Evolutionary conservation across 441 rosid species (phyloP), one percentile per base, ranked within the genome.

Genomic region (Adansonia grandidieri): DNA sequence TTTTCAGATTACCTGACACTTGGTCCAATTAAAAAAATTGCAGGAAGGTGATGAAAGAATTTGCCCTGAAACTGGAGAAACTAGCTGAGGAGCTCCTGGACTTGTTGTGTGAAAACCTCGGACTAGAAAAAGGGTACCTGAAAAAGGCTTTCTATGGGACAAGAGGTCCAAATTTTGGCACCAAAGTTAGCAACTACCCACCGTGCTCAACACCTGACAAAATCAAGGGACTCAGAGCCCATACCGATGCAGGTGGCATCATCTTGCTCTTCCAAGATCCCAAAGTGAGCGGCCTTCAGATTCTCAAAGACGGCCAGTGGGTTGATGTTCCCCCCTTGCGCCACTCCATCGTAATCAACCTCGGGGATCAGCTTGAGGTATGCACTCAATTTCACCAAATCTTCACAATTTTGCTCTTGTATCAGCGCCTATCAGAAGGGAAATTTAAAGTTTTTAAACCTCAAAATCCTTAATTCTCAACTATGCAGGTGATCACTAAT

Each of bases 181-280:
- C 98, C 54, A 95, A 95, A 80, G 96, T 95, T 2, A 92, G 98
- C 85, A 95, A 93, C 83, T 95, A 95, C 77, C 98, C 98, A 62
- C 95, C 98, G 3, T 93, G 94, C 79, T 97, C 98, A 9, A 88
- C 89, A 69, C 99, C 99, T 32, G 96, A 95, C 54, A 80, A 90
- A 11, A 84, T 95, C 82, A 95, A 95, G 85, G 98, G 99, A 0
- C 96, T 95, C 58, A 78, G 99, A 1, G 97, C 99, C 40, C 99
- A 95, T 82, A 93, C 99, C 17, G 99, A 95, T 9, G 99, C 98
- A 0, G 98, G 98, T 0, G 99, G 99, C 79, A 87, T 95, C 87
- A 88, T 95, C 75, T 77, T 95, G 73, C 89, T 93, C 24, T 92
- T 95, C 82, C 99, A 95, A 71, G 99, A 95, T 40, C 93, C 91